These are phyloP conservation scores for Plasmodium falciparum DNA, from an alignment of 169 alveolate species.

Conservation along the genomic window DNA sequence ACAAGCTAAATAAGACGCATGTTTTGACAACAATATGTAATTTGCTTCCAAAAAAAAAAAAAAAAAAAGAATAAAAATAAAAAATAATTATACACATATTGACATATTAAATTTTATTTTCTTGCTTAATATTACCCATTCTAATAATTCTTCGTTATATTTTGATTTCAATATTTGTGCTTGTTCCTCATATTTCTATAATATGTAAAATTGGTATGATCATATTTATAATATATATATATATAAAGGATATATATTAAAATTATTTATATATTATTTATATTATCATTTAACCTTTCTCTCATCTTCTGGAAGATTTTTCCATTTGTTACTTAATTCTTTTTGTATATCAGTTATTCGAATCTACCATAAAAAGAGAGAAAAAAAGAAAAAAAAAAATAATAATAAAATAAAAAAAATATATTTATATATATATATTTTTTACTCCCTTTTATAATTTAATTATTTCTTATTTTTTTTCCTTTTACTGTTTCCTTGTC, in stretches of 20 bases:
- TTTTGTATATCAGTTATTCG: constrained; percentile 72
- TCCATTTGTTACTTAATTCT: constrained; percentile 73
- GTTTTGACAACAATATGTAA: too few species aligned
- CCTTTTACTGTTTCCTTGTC: constrained; percentile 46
- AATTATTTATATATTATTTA: constrained; percentile 1
- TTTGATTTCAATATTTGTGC: constrained; percentile 58
- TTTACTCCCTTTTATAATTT: background rate
- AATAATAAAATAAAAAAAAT: background rate
- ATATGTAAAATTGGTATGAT: background rate
- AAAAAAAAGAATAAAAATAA: too few species aligned
- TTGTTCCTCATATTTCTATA: constrained; percentile 55
- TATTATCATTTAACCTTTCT: constrained; percentile 27
- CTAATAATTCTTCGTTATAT: constrained; percentile 64
- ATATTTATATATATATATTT: background rate
- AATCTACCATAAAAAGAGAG: constrained; percentile 22
- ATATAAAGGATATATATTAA: background rate
- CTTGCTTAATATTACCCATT: constrained; percentile 51
- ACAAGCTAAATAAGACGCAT: too few species aligned
- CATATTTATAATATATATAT: background rate
- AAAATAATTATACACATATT: too few species aligned
- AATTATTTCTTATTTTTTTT: constrained; percentile 10
- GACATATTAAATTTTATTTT: background rate
- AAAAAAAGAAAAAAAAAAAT: background rate
- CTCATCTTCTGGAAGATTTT: constrained; percentile 49
- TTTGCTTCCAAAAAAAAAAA: too few species aligned